A percentile compares a stretch with the other conserved stretches of the same genome.
phyloP scores from a whole-genome alignment of 495 filamentous ascomycete genomes.

The Entonaema liquescens region DNA sequence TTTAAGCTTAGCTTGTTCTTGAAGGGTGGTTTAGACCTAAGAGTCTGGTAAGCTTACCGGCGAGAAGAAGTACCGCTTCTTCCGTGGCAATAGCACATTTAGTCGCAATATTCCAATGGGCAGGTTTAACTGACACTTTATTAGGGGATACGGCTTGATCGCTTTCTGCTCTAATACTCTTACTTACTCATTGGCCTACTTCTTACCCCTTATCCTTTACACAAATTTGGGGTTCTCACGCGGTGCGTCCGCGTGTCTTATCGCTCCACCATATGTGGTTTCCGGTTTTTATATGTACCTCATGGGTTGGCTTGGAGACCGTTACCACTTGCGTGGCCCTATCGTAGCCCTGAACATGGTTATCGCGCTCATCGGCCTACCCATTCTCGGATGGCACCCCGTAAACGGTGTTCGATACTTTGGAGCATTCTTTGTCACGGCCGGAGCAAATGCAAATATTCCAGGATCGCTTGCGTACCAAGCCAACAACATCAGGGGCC shows the following conservation, averaged over 20 bases:
- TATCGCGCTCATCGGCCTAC: constrained; percentile 52
- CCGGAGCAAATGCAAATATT: constrained; percentile 65
- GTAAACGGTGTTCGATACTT: constrained; percentile 62
- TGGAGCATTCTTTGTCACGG: constrained; percentile 66
- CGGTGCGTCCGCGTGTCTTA: constrained; percentile 64
- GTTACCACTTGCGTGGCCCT: constrained; percentile 62
- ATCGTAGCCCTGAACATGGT: constrained; percentile 62
- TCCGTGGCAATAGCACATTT: not conserved
- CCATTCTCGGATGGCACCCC: constrained; percentile 59
- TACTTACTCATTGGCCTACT: constrained; percentile 69
- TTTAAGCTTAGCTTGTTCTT: constrained; percentile 62
- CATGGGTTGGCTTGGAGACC: constrained; percentile 62
- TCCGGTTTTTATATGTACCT: constrained; percentile 66
- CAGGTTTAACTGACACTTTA: constrained; percentile 13
- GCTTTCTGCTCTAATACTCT: constrained; percentile 64
- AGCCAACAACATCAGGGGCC: constrained; percentile 71
- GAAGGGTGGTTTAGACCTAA: constrained; percentile 55
- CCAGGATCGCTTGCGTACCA: constrained; percentile 62
- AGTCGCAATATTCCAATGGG: not conserved
- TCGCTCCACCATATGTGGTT: constrained; percentile 67
- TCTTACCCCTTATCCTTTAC: constrained; percentile 69
- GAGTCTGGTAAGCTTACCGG: constrained; percentile 59
- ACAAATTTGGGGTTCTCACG: constrained; percentile 64
- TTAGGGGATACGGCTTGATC: constrained; percentile 59
- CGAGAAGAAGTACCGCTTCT: not conserved